Conservation (phyloP, 2,329 filamentous ascomycete genomes). For the Aspergillus novofumigatus region DNA sequence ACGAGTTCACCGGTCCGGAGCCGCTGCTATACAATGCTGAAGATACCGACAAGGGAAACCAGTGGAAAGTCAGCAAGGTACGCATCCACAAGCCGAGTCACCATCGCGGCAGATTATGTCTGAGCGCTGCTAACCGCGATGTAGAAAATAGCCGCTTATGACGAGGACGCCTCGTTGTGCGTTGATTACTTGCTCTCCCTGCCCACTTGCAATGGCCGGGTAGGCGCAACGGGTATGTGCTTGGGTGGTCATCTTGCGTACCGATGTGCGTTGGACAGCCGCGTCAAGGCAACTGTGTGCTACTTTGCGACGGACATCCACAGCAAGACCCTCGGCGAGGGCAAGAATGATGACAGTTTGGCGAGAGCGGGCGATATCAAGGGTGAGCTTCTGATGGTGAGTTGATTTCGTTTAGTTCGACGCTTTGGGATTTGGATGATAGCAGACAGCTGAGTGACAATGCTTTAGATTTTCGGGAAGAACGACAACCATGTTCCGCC, state of each 20-base stretch:
- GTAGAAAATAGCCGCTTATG: conserved; percentile 78
- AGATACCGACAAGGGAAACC: conserved; percentile 83
- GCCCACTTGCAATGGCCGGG: conserved; percentile 72
- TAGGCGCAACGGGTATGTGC: conserved; percentile 86
- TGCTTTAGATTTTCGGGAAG: conserved; percentile 71
- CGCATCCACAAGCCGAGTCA: conserved; percentile 1
- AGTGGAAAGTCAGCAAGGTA: conserved; percentile 78
- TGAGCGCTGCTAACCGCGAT: neutral
- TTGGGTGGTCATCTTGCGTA: conserved; percentile 84
- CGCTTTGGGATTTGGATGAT: neutral
- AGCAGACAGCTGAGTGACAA: neutral
- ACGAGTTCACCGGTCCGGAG: conserved; percentile 86
- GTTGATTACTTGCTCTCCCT: conserved; percentile 68
- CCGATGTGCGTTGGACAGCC: conserved; percentile 67
- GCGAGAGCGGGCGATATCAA: conserved; percentile 62
- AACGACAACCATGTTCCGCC: conserved; percentile 87
- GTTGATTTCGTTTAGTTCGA: conserved; percentile 7
- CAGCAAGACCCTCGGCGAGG: conserved; percentile 66
- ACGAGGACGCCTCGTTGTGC: conserved; percentile 67
- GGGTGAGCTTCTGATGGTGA: conserved; percentile 71
- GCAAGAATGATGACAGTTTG: conserved; percentile 61
- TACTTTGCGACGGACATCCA: conserved; percentile 96
- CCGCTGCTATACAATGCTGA: conserved; percentile 79
- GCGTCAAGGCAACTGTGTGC: conserved; percentile 72
- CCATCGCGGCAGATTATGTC: neutral